Evolutionary conservation across 306 rosid species (phyloP).

Genomic region (Delonix regia): DNA sequence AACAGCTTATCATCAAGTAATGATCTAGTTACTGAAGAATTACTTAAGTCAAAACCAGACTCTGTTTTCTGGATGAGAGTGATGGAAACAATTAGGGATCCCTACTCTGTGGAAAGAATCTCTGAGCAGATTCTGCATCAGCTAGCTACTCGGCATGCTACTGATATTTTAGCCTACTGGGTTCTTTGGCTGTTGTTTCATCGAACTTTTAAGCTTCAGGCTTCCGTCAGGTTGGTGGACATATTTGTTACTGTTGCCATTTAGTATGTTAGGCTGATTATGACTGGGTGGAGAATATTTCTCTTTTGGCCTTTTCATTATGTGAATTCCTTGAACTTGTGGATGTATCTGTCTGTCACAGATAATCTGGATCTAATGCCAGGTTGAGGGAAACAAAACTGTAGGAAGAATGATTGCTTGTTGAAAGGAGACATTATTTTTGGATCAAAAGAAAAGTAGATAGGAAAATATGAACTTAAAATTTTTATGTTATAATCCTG

Average conservation of each 20-base stretch:
- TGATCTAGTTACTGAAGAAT: constrained; percentile 43
- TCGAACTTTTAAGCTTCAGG: constrained; percentile 48
- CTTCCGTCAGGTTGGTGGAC: constrained; percentile 73
- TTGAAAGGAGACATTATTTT: too few species aligned
- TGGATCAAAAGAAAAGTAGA: neutral
- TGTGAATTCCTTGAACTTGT: neutral
- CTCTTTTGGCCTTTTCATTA: neutral
- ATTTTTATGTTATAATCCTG: neutral
- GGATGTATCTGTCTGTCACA: neutral
- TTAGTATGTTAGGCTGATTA: neutral
- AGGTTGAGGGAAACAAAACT: constrained; percentile 13
- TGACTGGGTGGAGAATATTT: neutral
- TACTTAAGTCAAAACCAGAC: constrained; percentile 54
- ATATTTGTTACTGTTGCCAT: constrained; percentile 13
- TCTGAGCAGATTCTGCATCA: constrained; percentile 80
- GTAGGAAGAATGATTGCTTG: neutral
- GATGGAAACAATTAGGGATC: constrained; percentile 72
- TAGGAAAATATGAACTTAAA: neutral
- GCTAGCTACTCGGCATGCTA: constrained; percentile 59
- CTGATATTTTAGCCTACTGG: constrained; percentile 90
- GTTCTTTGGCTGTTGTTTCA: constrained; percentile 81
- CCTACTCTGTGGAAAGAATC: constrained; percentile 74
- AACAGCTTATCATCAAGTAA: constrained; percentile 50
- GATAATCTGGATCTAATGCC: constrained; percentile 19
- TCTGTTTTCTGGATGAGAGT: constrained; percentile 75